Conservation (phyloP, 768 basidiomycete species). For the Phylloporus sp. region DNA sequence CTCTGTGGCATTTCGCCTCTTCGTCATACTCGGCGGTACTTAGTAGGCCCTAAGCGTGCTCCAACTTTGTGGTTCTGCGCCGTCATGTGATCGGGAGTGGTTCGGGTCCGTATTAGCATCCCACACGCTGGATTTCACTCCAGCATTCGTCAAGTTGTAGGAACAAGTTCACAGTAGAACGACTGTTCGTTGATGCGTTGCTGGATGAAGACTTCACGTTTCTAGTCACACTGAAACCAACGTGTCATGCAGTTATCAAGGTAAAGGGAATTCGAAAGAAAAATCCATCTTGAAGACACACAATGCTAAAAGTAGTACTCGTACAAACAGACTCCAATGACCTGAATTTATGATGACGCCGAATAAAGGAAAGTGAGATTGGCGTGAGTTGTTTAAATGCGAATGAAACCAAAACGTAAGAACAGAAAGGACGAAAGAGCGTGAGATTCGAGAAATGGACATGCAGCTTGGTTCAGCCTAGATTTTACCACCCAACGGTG, state of each 20-base stretch:
- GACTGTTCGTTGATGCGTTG: no score
- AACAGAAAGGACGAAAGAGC: not conserved
- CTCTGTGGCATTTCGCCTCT: not conserved
- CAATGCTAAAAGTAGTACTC: slow-evolving; percentile 3
- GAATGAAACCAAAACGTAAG: not conserved
- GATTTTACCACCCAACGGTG: slow-evolving; percentile 8
- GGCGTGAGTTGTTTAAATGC: not conserved
- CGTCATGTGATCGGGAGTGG: no score
- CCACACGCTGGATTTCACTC: no score
- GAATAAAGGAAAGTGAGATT: not conserved
- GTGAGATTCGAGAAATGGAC: not conserved
- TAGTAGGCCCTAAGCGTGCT: no score
- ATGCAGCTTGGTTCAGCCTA: not conserved
- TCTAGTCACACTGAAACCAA: no score
- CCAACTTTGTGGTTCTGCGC: no score
- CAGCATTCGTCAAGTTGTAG: not conserved
- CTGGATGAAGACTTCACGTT: no score
- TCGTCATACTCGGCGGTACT: not conserved
- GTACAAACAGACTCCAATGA: slow-evolving; percentile 1
- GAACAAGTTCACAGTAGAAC: no score
- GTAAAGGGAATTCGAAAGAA: slow-evolving; percentile 3
- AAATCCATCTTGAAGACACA: not conserved
- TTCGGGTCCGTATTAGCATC: no score
- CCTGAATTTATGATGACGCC: not conserved
- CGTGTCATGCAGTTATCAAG: not conserved